Evolutionary conservation across 768 basidiomycete species (phyloP).

Genomic region (Clitopilus passeckerianus): DNA sequence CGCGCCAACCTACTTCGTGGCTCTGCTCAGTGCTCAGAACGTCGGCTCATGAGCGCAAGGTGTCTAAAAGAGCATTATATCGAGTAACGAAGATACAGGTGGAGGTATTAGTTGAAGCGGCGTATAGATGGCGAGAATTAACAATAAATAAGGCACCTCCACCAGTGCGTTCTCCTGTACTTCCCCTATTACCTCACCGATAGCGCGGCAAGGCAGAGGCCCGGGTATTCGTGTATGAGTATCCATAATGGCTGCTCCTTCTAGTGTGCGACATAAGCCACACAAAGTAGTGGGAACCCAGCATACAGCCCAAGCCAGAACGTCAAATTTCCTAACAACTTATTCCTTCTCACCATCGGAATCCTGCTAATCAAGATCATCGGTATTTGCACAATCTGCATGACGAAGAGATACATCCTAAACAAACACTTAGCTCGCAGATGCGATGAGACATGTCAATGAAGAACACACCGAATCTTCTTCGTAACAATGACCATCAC

Average conservation of each 20-base stretch:
- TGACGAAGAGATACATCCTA: conserved; percentile 81
- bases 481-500: conserved; percentile 95
- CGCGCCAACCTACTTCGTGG: too few species aligned
- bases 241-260: too few species aligned
- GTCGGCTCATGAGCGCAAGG: too few species aligned
- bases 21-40: too few species aligned
- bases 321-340: conserved; percentile 74
- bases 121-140: background rate
- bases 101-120: background rate
- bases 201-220: background rate
- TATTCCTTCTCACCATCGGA: conserved; percentile 76
- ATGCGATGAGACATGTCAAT: too few species aligned
- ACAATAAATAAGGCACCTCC: background rate
- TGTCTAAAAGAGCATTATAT: background rate
- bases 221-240: too few species aligned
- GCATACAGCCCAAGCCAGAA: conserved; percentile 94
- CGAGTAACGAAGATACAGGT: background rate
- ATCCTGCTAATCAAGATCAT: conserved; percentile 79
- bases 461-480: conserved; percentile 75
- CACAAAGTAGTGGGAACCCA: conserved; percentile 91
- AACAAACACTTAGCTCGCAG: too few species aligned
- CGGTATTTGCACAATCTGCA: conserved; percentile 89
- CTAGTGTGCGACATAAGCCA: conserved; percentile 49
- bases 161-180: background rate
- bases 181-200: background rate